Evolutionary conservation across 345 rosid species (phyloP).

Genomic region (Brassica juncea): DNA sequence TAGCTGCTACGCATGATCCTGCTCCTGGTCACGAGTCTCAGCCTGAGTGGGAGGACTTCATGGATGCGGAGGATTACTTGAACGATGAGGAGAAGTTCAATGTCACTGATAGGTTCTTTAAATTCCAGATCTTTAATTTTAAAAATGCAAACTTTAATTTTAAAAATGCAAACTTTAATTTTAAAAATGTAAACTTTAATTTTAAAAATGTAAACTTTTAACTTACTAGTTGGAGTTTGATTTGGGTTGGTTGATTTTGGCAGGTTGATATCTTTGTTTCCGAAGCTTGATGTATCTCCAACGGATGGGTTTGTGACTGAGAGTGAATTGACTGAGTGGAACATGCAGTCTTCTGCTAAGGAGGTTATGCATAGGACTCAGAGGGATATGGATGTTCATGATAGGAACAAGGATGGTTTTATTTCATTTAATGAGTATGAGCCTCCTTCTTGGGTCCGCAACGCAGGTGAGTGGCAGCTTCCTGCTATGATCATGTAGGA

Average conservation of each 20-base stretch:
- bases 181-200: not conserved
- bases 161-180: not conserved
- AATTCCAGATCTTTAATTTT: not conserved
- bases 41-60: slow-evolving; percentile 95
- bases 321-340: slow-evolving; percentile 92
- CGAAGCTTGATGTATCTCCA: slow-evolving; percentile 86
- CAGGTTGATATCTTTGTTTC: slow-evolving; percentile 78
- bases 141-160: not conserved
- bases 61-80: slow-evolving; percentile 91
- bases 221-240: not conserved
- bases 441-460: slow-evolving; percentile 86
- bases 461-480: slow-evolving; percentile 48
- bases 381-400: slow-evolving; percentile 91
- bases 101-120: slow-evolving; percentile 67
- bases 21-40: slow-evolving; percentile 75
- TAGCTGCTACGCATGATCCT: slow-evolving; percentile 15
- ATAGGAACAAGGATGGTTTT: slow-evolving; percentile 80
- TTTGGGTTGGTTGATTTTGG: not conserved
- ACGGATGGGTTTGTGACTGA: slow-evolving; percentile 72
- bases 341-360: slow-evolving; percentile 63
- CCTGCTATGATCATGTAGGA: not conserved
- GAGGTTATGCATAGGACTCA: slow-evolving; percentile 80
- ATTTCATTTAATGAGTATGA: slow-evolving; percentile 82
- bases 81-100: slow-evolving; percentile 87
- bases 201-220: not conserved